Percentiles rank a stretch among this genome's conserved stretches.
These are phyloP conservation scores for Rhizophagus clarus DNA, from an alignment of 192 early-diverging fungal species.

Conservation along the genomic window DNA sequence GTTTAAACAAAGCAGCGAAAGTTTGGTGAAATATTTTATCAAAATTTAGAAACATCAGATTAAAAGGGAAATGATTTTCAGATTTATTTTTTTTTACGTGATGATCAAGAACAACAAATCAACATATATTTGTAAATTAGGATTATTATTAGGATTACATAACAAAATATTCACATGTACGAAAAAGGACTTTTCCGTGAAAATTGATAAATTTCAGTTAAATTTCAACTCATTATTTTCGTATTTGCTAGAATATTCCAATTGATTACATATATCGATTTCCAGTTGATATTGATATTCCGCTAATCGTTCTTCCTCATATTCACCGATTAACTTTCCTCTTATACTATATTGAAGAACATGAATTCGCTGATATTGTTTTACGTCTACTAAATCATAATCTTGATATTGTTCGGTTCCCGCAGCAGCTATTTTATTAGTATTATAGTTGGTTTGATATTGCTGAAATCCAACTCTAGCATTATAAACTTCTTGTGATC, in stretches of 20 bases:
- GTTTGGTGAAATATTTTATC: too few relatives aligned
- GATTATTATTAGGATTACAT: too few relatives aligned
- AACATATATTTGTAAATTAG: too few relatives aligned
- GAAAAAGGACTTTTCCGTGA: too few relatives aligned
- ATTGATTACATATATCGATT: constrained; percentile 14
- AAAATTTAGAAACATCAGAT: too few relatives aligned
- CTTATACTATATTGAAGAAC: background rate
- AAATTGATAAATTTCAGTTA: background rate
- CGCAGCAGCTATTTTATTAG: background rate
- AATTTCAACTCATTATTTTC: background rate
- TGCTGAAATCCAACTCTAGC: background rate
- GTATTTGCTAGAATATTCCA: constrained; percentile 10
- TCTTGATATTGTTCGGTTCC: background rate
- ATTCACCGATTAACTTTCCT: constrained; percentile 10
- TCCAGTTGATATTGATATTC: constrained; percentile 17
- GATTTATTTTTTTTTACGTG: too few relatives aligned
- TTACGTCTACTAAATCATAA: constrained; percentile 18
- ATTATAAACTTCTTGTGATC: background rate
- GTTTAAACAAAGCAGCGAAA: too few relatives aligned
- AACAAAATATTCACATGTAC: too few relatives aligned
- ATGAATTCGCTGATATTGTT: constrained; percentile 21
- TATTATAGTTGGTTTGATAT: background rate
- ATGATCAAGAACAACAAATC: too few relatives aligned
- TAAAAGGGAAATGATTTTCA: too few relatives aligned
- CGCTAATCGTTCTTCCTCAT: constrained; percentile 24